These are phyloP conservation scores for Candida takata DNA, from an alignment of 805 yeast species.

Conservation along the genomic window DNA sequence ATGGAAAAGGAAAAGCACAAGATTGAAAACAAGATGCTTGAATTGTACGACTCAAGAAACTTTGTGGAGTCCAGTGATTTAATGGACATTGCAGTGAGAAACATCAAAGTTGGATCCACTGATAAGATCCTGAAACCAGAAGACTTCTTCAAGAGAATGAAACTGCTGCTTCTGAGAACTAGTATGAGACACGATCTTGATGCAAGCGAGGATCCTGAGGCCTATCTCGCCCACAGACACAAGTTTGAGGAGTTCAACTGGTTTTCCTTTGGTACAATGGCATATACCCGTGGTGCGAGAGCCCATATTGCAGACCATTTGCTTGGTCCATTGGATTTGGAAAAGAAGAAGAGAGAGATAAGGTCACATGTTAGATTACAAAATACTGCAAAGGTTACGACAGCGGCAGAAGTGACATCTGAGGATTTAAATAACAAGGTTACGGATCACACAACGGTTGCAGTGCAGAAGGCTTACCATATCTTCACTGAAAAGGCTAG, in stretches of 20 bases:
- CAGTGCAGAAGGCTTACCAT: slow-evolving; percentile 49
- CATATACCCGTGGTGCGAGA: slow-evolving; percentile 37
- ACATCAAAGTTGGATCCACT: slow-evolving; percentile 50
- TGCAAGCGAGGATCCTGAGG: slow-evolving; percentile 19
- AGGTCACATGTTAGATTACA: slow-evolving; percentile 38
- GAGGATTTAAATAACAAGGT: slow-evolving; percentile 43
- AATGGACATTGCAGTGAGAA: slow-evolving; percentile 58
- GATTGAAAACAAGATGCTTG: slow-evolving; percentile 30
- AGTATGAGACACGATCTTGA: slow-evolving; percentile 20
- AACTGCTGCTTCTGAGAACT: slow-evolving; percentile 31
- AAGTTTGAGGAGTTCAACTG: slow-evolving; percentile 47
- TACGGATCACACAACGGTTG: slow-evolving; percentile 56
- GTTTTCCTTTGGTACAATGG: slow-evolving; percentile 50
- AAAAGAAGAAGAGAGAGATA: slow-evolving; percentile 35
- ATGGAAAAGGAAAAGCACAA: slow-evolving; percentile 32
- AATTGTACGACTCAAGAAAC: slow-evolving; percentile 62
- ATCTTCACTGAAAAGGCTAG: slow-evolving; percentile 27
- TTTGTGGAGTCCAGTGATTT: slow-evolving; percentile 52
- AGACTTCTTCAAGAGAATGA: slow-evolving; percentile 37
- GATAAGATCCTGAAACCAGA: slow-evolving; percentile 42
- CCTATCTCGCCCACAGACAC: slow-evolving; percentile 21
- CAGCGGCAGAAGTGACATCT: slow-evolving; percentile 50
- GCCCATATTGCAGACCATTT: slow-evolving; percentile 53
- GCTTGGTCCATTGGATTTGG: slow-evolving; percentile 63
- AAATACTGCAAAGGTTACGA: slow-evolving; percentile 32